Base-by-base conservation (phyloP, 2,329 filamentous ascomycete species). In the Cadophora gregata region DNA sequence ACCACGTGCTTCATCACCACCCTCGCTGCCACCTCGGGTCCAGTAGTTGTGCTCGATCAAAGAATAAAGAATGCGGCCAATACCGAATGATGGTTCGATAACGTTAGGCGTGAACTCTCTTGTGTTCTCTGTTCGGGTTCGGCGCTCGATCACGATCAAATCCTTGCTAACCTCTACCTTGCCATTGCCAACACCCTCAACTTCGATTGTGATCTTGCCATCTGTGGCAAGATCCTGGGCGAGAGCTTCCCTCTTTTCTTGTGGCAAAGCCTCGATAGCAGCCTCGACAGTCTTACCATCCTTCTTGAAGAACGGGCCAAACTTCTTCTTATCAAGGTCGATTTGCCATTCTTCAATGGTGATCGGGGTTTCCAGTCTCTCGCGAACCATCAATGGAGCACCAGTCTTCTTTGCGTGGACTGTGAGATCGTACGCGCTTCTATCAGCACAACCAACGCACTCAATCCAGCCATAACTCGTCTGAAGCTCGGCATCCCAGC, bases 401-500 rank as follows among this genome's bases (percentile, higher is more conserved):
- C 93, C 93, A 36, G 96, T 98, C 83, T 93, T 94, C 82, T 97
- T 95, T 77, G 91, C 90, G 81, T 98, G 96, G 10, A 97, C 94
- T 42, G 88, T 91, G 78, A 98, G 80, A 80, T 99, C 96, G 79
- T 97, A 99, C 24, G 96, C 96, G 78, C 92, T 97, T 75, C 96
- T 89, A 79, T 97, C 95, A 68, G 96, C 96, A 79, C 96, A 98
- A 69, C 96, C 96, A 75, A 98, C 95, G 79, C 95, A 98, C 83
- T 99, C 96, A 70, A 98, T 92, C 96, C 96, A 99, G 78, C 96
- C 96, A 76, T 94, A 94, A 69, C 91, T 94, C 66, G 93, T 98
- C 70, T 91, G 84, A 64, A 99, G 83, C 80, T 99, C 96, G 16
- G 93, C 95, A 80, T 99, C 96, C 96, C 96, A 98, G 83, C 96